These are phyloP conservation scores for Dendrocalamus latiflorus DNA, from an alignment of 202 grass and related monocot species.

Conservation along the genomic window DNA sequence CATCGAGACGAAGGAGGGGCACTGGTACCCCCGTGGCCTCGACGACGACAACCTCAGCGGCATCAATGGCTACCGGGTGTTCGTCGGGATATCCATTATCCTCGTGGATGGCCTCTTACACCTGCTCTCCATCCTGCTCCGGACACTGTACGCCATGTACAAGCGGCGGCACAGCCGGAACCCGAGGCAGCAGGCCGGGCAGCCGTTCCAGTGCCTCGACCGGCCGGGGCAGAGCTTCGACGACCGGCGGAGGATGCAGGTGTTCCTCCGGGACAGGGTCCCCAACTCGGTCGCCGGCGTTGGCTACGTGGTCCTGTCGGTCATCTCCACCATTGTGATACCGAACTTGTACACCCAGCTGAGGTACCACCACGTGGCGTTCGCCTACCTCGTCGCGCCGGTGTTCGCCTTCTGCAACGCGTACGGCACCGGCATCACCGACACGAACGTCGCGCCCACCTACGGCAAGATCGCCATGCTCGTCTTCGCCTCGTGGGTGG, in stretches of 20 bases:
- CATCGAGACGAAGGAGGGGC: slow-evolving; percentile 25
- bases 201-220: slow-evolving; percentile 18
- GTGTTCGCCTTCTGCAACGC: slow-evolving; percentile 48
- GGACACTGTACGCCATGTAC: slow-evolving; percentile 15
- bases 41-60: slow-evolving; percentile 22
- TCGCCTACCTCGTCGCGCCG: slow-evolving; percentile 32
- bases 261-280: slow-evolving; percentile 43
- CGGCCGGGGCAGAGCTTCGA: slow-evolving; percentile 23
- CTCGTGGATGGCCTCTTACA: slow-evolving; percentile 47
- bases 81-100: slow-evolving; percentile 50
- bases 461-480: slow-evolving; percentile 48
- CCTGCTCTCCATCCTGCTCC: slow-evolving; percentile 24
- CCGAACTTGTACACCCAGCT: slow-evolving; percentile 41
- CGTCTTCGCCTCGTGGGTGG: slow-evolving; percentile 31
- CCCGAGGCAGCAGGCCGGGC: neutral
- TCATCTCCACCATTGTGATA: slow-evolving; percentile 2
- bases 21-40: slow-evolving; percentile 22
- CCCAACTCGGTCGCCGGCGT: neutral
- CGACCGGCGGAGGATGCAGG: slow-evolving; percentile 27
- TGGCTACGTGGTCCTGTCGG: slow-evolving; percentile 12
- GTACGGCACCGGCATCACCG: slow-evolving; percentile 40
- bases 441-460: slow-evolving; percentile 19
- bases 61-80: slow-evolving; percentile 21
- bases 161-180: neutral
- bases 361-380: slow-evolving; percentile 22